Conservation (phyloP, 2,329 filamentous ascomycete genomes). For the Monosporascus sp. region DNA sequence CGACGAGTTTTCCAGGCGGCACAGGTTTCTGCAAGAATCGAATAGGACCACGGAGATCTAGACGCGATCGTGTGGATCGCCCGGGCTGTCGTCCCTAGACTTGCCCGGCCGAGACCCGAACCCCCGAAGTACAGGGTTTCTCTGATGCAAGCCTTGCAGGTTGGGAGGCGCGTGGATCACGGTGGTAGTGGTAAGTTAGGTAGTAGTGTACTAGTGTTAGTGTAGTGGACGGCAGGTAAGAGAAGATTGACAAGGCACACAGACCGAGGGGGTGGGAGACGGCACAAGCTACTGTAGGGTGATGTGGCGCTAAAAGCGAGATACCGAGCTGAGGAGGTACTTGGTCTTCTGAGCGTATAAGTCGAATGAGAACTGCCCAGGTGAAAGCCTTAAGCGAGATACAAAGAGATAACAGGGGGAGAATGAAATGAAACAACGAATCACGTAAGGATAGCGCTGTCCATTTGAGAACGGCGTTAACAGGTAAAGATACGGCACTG, state of each 20-base stretch:
- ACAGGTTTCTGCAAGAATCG: constrained; percentile 29
- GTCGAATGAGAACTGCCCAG: not conserved
- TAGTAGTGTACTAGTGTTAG: not conserved
- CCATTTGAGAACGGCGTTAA: not conserved
- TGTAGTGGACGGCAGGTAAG: not conserved
- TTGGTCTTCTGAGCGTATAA: too few relatives aligned
- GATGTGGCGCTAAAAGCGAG: not conserved
- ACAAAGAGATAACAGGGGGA: not conserved
- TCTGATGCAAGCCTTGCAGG: constrained; percentile 18
- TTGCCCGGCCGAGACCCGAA: constrained; percentile 20
- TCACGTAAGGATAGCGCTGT: not conserved
- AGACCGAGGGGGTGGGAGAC: not conserved
- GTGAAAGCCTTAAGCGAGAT: not conserved
- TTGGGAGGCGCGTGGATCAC: constrained; percentile 11
- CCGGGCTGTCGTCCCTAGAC: constrained; percentile 23
- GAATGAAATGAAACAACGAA: too few relatives aligned
- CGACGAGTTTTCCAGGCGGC: constrained; percentile 27
- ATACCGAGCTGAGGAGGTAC: not conserved
- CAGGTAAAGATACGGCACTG: not conserved
- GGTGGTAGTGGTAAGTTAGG: not conserved
- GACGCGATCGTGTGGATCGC: constrained; percentile 26
- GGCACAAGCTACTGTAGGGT: not conserved
- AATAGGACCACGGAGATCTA: constrained; percentile 25
- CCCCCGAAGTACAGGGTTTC: constrained; percentile 14
- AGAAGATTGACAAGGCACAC: not conserved